phyloP scores from a whole-genome alignment of 2,329 filamentous ascomycete genomes.

The Cladosporium sp. region DNA sequence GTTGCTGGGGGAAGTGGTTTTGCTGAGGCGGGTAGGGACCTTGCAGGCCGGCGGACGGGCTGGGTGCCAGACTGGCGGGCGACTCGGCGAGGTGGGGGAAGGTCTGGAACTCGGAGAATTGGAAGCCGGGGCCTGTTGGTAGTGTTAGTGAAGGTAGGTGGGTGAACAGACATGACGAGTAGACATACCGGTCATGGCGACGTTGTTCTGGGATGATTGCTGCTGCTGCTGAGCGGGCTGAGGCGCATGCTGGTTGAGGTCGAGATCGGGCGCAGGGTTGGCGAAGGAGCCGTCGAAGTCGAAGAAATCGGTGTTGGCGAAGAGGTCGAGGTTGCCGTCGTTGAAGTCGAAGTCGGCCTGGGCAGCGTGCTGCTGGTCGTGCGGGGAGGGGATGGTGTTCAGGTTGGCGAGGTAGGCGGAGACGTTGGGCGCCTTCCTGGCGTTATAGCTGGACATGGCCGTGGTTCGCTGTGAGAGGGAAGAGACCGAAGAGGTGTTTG shows the following conservation, averaged over 20 bases:
- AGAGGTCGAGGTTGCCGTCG: conserved; percentile 46
- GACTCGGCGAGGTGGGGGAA: conserved; percentile 28
- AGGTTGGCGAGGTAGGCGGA: conserved; percentile 85
- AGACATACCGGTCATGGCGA: conserved; percentile 7
- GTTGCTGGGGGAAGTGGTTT: conserved; percentile 6
- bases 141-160: background rate
- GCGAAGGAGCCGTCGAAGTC: conserved; percentile 55
- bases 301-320: conserved; percentile 59
- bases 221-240: conserved; percentile 6
- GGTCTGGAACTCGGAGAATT: conserved; percentile 44
- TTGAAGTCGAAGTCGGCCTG: conserved; percentile 58
- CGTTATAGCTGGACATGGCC: conserved; percentile 69
- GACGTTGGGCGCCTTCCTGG: conserved; percentile 78
- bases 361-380: conserved; percentile 49
- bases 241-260: conserved; percentile 12
- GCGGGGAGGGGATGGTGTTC: conserved; percentile 67
- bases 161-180: background rate
- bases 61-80: conserved; percentile 23
- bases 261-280: conserved; percentile 3
- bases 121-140: conserved; percentile 35
- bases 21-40: conserved; percentile 25
- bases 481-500: background rate
- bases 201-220: background rate
- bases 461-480: background rate
- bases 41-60: conserved; percentile 25